Evolutionary conservation across 2,329 filamentous ascomycete genomes (phyloP), one percentile per base, ranked within the genome.

Genomic region (Penicillium sp.): DNA sequence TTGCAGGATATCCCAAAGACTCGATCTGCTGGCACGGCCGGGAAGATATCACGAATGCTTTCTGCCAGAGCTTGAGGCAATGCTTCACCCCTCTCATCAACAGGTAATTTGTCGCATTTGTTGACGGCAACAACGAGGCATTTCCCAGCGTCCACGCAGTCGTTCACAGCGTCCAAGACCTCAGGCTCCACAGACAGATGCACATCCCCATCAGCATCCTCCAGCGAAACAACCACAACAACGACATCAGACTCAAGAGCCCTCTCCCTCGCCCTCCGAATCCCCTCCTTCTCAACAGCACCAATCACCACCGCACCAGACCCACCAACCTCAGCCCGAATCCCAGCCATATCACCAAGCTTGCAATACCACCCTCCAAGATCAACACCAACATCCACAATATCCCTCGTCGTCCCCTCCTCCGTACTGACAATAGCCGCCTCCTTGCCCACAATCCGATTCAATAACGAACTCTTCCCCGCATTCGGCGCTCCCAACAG

Each of bases 341-440:
- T 86, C 1, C 95, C 95, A 19, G 95, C 95, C 69, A 95, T 98
- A 77, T 99, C 95, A 16, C 94, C 93, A 70, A 99, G 88, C n/a
- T 90, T 91, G 75, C 93, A 96, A 51, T 96, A 86, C 78, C 90
- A 99, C 0, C 95, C 95, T 0, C 88, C 87, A 50, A 99, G 82
- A 76, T 99, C 95, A 27, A 99, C 83, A 31, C 89, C 89, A 0
- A 95, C 90, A 78, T 99, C 95, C 11, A 99, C 89, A 54, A 99
- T 88, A 77, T 99, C 95, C 60, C 95, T 81, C 6, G 95, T 99
- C 0, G 95, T 99, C 0, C 95, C 95, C 40, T 92, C 92, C 77
- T 98, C 93, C 0, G 87, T 84, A 46, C 92, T 96, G 7, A 99
- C 95, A 68, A 99, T 99, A 3, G 93, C 96, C 2, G 95, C 95